A percentile compares a stretch with the other conserved stretches of the same genome.
These are phyloP conservation scores for Cicer chorassanicum DNA, from an alignment of 306 rosid genomes.

Conservation along the genomic window DNA sequence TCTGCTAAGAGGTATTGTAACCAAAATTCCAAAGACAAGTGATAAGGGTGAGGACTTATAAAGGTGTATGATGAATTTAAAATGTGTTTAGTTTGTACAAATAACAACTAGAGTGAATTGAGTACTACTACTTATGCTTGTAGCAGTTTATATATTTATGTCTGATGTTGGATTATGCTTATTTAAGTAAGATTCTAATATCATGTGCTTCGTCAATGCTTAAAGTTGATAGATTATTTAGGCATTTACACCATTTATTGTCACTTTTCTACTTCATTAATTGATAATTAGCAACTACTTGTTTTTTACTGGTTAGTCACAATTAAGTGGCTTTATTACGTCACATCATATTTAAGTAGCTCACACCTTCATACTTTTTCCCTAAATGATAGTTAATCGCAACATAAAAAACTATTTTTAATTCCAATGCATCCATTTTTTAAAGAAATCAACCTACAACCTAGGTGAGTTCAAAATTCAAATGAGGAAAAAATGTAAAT, in stretches of 20 bases:
- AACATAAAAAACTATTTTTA: neutral
- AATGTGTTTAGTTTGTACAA: neutral
- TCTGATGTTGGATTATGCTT: neutral
- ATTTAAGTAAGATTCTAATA: slow-evolving; percentile 1
- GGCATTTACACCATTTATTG: neutral
- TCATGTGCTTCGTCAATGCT: neutral
- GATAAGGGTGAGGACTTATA: neutral
- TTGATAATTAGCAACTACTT: neutral
- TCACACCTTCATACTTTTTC: neutral
- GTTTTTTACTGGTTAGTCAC: no score
- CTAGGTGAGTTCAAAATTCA: neutral
- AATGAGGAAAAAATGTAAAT: neutral
- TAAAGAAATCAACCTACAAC: neutral
- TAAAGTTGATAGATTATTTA: neutral
- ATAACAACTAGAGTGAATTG: neutral
- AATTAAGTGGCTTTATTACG: no score
- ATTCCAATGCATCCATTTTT: neutral
- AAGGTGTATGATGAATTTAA: neutral
- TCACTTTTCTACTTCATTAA: neutral
- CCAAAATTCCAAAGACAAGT: slow-evolving; percentile 41
- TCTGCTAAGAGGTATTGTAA: slow-evolving; percentile 47
- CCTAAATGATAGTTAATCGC: neutral
- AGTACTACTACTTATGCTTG: neutral
- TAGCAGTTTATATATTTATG: neutral
- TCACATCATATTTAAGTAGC: neutral